Percentiles rank a stretch among this genome's conserved stretches.
These are phyloP conservation scores for Sideroxylon spinosum DNA, from an alignment of 179 eudicot species.

Conservation along the genomic window DNA sequence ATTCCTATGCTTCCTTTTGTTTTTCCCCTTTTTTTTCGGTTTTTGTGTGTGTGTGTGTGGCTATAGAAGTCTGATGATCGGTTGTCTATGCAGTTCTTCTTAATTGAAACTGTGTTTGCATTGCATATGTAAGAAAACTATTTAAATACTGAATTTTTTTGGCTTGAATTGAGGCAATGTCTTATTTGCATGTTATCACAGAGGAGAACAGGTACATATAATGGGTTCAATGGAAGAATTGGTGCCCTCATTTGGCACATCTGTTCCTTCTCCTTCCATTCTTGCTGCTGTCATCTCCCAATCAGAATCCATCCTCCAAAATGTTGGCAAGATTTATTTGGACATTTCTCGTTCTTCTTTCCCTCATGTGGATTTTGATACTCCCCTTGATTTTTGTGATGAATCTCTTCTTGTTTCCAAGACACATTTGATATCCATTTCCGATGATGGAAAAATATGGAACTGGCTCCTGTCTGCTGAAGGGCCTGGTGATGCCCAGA, in stretches of 20 bases:
- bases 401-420: constrained; percentile 65
- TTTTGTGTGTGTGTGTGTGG: not conserved
- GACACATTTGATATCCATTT: constrained; percentile 69
- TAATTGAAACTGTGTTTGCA: not conserved
- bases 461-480: constrained; percentile 93
- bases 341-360: constrained; percentile 50
- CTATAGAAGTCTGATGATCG: not conserved
- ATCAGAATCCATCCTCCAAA: constrained; percentile 72
- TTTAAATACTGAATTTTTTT: not conserved
- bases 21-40: not conserved
- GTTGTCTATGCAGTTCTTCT: not conserved
- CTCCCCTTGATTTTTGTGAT: constrained; percentile 67
- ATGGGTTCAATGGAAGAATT: constrained; percentile 81
- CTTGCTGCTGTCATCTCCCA: constrained; percentile 77
- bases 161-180: not conserved
- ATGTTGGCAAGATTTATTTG: constrained; percentile 56
- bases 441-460: constrained; percentile 98
- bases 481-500: constrained; percentile 46
- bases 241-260: constrained; percentile 84
- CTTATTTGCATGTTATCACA: constrained; percentile 39
- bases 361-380: constrained; percentile 52
- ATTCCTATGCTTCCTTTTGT: not conserved
- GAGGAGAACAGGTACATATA: constrained; percentile 83
- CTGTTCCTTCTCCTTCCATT: constrained; percentile 77
- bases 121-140: not conserved